Conservation (phyloP, 257 asterid species). For the Salvia splendens region DNA sequence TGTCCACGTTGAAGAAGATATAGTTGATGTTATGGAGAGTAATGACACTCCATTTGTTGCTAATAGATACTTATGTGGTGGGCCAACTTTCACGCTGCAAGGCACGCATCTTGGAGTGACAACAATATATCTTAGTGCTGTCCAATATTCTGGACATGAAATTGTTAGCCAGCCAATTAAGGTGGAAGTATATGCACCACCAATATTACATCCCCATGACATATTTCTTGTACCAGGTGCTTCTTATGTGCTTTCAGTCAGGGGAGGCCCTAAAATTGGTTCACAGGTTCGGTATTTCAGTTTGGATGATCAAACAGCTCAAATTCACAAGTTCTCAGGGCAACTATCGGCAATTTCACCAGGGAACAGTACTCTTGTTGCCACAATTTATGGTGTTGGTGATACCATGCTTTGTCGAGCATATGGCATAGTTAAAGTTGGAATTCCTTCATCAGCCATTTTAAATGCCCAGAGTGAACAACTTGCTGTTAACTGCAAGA, state of each 20-base stretch:
- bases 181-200: conserved; percentile 85
- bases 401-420: conserved; percentile 65
- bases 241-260: conserved; percentile 65
- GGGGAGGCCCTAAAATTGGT: conserved; percentile 81
- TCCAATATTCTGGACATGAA: conserved; percentile 68
- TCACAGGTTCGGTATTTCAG: conserved; percentile 57
- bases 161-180: conserved; percentile 61
- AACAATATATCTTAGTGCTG: conserved; percentile 66
- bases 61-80: conserved; percentile 43
- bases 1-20: conserved; percentile 63
- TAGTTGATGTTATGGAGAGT: conserved; percentile 58
- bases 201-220: conserved; percentile 64
- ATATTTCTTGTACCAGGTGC: conserved; percentile 91
- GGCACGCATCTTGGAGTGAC: conserved; percentile 71
- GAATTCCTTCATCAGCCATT: conserved; percentile 75
- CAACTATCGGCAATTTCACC: conserved; percentile 64
- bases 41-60: conserved; percentile 33
- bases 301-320: conserved; percentile 58
- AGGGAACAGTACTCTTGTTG: conserved; percentile 68
- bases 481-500: conserved; percentile 60
- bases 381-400: conserved; percentile 65
- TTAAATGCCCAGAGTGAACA: conserved; percentile 73
- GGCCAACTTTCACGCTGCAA: conserved; percentile 57
- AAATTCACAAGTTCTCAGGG: conserved; percentile 60
- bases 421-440: conserved; percentile 66